Percentiles rank a stretch among this genome's conserved stretches.
Evolutionary conservation across 208 protist species (phyloP).

Genomic region (Leishmania major): DNA sequence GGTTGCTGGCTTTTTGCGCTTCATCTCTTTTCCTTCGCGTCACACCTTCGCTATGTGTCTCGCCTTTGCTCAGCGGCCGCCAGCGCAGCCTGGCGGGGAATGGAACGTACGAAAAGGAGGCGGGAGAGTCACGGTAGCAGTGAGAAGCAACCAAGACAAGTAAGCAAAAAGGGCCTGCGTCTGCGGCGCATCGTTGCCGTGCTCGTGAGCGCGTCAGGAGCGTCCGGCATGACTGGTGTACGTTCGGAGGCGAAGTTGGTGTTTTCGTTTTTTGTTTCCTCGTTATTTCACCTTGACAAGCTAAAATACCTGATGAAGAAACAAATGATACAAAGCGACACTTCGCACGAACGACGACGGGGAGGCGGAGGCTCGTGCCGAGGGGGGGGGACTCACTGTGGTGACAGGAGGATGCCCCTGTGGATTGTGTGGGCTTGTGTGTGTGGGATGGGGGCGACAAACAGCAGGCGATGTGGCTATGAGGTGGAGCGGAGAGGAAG

Average conservation of each 20-base stretch:
- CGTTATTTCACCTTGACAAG: background rate
- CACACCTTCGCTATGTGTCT: background rate
- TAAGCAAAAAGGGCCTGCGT: background rate
- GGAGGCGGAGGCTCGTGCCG: background rate
- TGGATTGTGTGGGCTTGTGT: background rate
- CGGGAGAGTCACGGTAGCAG: background rate
- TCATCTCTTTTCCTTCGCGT: background rate
- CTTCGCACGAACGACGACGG: background rate
- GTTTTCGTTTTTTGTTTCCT: background rate
- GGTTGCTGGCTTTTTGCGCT: background rate
- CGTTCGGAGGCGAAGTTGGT: background rate
- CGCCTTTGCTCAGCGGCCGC: background rate
- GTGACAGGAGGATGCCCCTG: background rate
- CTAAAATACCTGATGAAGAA: background rate
- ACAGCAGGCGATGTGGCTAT: background rate
- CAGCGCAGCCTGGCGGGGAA: background rate
- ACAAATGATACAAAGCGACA: background rate
- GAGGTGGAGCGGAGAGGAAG: background rate
- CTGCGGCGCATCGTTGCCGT: background rate
- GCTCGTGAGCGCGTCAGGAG: background rate
- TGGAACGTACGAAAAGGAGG: background rate
- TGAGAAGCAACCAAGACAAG: background rate
- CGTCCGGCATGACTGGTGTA: background rate
- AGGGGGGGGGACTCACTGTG: background rate
- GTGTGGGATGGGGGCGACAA: background rate